phyloP scores from a whole-genome alignment of 768 basidiomycete species.

The Rossbeevera mucosa region DNA sequence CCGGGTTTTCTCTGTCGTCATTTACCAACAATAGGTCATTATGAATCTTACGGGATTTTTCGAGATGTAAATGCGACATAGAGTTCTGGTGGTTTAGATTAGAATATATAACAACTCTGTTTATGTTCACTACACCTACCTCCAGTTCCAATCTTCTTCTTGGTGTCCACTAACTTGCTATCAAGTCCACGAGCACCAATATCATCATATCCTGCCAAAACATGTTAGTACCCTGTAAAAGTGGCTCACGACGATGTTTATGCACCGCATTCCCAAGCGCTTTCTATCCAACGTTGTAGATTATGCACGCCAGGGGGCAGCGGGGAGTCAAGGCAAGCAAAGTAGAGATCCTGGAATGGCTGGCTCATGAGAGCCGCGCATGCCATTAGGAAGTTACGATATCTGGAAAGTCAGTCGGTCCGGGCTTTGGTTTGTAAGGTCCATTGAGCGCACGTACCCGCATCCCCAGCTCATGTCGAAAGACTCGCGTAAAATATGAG shows the following conservation, averaged over 20 bases:
- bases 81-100: conserved; percentile 46
- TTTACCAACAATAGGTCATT: background rate
- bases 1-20: background rate
- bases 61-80: conserved; percentile 74
- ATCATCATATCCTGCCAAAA: conserved; percentile 58
- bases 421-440: conserved; percentile 2
- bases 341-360: conserved; percentile 55
- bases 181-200: conserved; percentile 63
- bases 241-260: background rate
- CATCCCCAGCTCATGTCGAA: conserved; percentile 75
- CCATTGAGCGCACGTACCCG: conserved; percentile 41
- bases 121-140: conserved; percentile 38
- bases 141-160: conserved; percentile 78
- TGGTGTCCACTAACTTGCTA: conserved; percentile 47
- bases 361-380: conserved; percentile 73
- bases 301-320: conserved; percentile 65
- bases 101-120: background rate
- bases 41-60: conserved; percentile 69
- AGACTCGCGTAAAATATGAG: conserved; percentile 52
- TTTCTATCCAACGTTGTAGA: conserved; percentile 75
- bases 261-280: conserved; percentile 70
- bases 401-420: conserved; percentile 39
- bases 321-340: conserved; percentile 52
- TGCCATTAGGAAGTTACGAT: conserved; percentile 79
- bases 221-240: background rate